Evolutionary conservation across 495 filamentous ascomycete genomes (phyloP), one percentile per base, ranked within the genome.

Genomic region (Emericellopsis terricola): DNA sequence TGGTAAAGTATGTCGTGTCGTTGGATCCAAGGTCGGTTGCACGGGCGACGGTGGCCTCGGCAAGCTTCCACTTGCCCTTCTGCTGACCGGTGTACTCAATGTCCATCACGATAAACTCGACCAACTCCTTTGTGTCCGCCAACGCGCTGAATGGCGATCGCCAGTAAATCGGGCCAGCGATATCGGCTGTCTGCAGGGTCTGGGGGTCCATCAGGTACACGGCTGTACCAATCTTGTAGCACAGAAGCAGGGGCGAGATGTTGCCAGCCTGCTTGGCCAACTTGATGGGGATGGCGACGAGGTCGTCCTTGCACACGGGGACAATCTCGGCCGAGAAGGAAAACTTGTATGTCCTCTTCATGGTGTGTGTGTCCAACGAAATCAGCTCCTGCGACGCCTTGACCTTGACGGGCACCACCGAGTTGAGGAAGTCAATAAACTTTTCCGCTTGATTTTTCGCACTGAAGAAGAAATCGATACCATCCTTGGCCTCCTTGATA

Each of bases 281-380:
- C 40, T 85, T 86, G 29, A 91, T 63, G 0, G 89, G 89, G n/a
- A 97, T 55, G 3, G 81, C 84, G 4, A 94, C 81, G 7, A 99
- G 60, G 48, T 99, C 91, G 41, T 99, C 91, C 55, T 93, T 92
- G 63, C 91, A 94, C 26, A 96, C 77, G 0, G 89, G 89, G 9
- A 94, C 73, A 8, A 99, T 47, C 40, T 94, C 81, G 31, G 78
- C 64, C 0, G 83, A 84, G 56, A 70, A 94, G 8, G 75, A 75
- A 60, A 91, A 93, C 49, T 97, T 97, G 68, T 86, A 94, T 8
- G 71, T 78, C 53, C 83, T 87, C 13, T 73, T 76, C 9, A 73
- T 75, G 2, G 85, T 93, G 53, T 99, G 91, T 11, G 80, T 78
- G 57, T 99, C 87, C 57, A 77, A 73, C 2, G 82, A 92, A 38